Base-by-base conservation (phyloP, 495 filamentous ascomycete genomes). In the Neurospora terricola region DNA sequence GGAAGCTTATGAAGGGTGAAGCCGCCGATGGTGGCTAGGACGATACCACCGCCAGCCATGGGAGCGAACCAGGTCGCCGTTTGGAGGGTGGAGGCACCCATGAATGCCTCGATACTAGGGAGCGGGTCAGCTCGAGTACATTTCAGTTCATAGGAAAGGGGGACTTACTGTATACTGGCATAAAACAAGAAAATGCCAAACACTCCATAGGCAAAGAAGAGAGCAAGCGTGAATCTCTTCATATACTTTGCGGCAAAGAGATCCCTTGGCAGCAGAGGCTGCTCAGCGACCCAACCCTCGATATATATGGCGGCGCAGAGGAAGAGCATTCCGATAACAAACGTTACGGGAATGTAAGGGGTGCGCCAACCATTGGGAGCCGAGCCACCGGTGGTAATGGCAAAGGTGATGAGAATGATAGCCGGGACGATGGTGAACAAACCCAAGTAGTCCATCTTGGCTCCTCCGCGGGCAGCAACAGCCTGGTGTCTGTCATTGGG, bases 141-240 rank as follows among this genome's bases (percentile, higher is more conserved):
- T 62, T 21, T 30, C 14, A 43, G 40, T 11, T 27, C 7, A 4
- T 4, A 18, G 45, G 14, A 9, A 21, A 66, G 12, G 71, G 45
- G 62, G 34, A 81, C 91, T 83, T 86, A 92, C 90, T 97, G 94
- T 70, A 94, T 86, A 21, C 90, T 92, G 1, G 89, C 86, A 75
- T 96, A 96, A 34, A 96, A 88, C 12, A 96, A 80, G 70, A 89
- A 96, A 39, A 95, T 87, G 0, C 92, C 92, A 69, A 96, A 85
- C 11, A 88, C 87, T 1, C 93, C 94, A 74, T 94, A 96, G 2
- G 90, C 84, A 77, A 91, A 90, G 75, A 96, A 90, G 69, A 96
- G 81, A 3, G 90, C 89, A 8, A 90, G 74, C 4, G 87, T 83
- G 30, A 97, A 77, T 0, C 93, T 86, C 12, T 84, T 88, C 87